Evolutionary conservation across 1,284 basidiomycete species (phyloP), one percentile per base, ranked within the genome.

Genomic region (Ustilago curta): DNA sequence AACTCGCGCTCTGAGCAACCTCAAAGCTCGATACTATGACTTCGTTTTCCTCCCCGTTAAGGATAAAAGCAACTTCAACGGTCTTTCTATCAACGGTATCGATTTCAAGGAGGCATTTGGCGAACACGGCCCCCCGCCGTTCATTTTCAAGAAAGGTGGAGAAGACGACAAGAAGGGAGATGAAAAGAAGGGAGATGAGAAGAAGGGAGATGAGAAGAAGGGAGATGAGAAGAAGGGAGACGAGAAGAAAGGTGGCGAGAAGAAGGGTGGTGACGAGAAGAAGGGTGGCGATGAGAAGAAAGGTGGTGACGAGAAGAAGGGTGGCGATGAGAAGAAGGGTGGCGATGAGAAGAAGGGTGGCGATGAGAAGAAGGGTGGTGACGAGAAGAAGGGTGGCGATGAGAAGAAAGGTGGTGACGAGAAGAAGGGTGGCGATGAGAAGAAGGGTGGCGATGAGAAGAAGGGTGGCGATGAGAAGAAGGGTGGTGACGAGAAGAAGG

Each of bases 1-100:
- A 19, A 8, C 19, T 29, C 39, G 44, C 37, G 9, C 29, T 12
- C 23, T 48, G 21, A 43, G 31, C 57, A 32, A 50, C 45, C 58
- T 67, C 54, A 53, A 57, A 53, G 35, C 35, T 51, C 59, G 66
- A 18, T 55, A 45, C 42, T 59, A 55, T 47, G 66, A 62, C 39
- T 50, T 63, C 27, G 42, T 69, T 21, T 14, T 69, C 40, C 3
- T 63, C 27, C 11, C 54, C 23, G 59, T 44, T 35, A 51, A 47
- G 27, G 66, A 42, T 42, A 59, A 62, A 23, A 56, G 23, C 19
- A 55, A 50, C 16, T 35, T 25, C 14, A 16, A 31, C 7, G 27
- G 39, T 12, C 39, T 55, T 31, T 52, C 42, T n/a, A 42, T 69
- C 42, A 54, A 69, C 8, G 56, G 32, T 23, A 16, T 58, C 44